Conservation (phyloP, 352 stramenopile genomes). For the Phytophthora aleatoria region DNA sequence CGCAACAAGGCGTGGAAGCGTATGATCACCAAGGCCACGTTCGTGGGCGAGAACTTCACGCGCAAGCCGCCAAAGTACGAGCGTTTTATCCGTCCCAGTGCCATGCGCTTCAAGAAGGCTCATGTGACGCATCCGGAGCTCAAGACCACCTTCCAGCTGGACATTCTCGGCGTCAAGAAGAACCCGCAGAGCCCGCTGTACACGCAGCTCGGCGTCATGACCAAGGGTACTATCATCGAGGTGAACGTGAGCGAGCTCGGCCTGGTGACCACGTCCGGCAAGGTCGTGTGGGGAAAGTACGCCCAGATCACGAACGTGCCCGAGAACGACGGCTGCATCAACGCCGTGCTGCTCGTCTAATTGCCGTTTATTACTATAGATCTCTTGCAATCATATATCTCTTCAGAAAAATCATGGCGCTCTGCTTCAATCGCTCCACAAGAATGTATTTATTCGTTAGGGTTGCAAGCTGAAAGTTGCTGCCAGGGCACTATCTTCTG, state of each 20-base stretch:
- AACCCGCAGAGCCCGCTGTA: constrained; percentile 98
- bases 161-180: constrained; percentile 99
- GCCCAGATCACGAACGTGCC: constrained; percentile 99
- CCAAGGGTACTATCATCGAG: constrained; percentile 98
- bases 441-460: constrained; percentile 9
- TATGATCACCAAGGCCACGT: constrained; percentile 95
- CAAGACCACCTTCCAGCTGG: constrained; percentile 99
- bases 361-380: constrained; percentile 51
- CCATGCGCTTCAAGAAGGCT: constrained; percentile 99
- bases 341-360: constrained; percentile 98
- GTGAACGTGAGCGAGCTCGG: constrained; percentile 99
- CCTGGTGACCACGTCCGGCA: constrained; percentile 98
- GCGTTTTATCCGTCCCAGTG: constrained; percentile 99
- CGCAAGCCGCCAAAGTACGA: constrained; percentile 99
- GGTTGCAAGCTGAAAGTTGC: constrained; percentile 5
- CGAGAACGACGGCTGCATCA: constrained; percentile 99
- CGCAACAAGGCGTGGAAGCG: constrained; percentile 93
- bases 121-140: constrained; percentile 99
- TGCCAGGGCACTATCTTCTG: constrained; percentile 10
- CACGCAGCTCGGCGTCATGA: constrained; percentile 99
- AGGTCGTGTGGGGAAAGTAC: constrained; percentile 99
- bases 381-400: constrained; percentile 35
- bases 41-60: constrained; percentile 99
- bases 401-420: constrained; percentile 1
- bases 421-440: neutral